Conservation (phyloP, 768 basidiomycete species). For the Auricularia cornea region DNA sequence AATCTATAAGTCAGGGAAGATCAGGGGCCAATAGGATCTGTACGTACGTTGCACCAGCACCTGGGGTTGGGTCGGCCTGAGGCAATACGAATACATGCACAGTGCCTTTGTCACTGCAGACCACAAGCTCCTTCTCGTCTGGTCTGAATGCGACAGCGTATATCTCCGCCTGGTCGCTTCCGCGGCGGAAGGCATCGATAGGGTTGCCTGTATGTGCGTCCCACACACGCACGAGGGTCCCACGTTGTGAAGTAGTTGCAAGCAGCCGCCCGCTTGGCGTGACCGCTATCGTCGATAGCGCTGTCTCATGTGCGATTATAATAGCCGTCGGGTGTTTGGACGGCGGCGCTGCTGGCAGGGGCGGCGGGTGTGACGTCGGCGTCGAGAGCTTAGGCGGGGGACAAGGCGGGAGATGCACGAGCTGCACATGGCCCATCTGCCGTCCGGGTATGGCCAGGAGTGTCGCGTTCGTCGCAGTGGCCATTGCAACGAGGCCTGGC, state of each 20-base stretch:
- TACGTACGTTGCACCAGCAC: slow-evolving; percentile 61
- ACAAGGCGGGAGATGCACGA: slow-evolving; percentile 80
- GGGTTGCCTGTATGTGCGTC: slow-evolving; percentile 65
- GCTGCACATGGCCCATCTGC: slow-evolving; percentile 81
- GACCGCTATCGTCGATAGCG: slow-evolving; percentile 68
- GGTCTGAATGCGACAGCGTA: slow-evolving; percentile 84
- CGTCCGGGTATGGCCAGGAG: slow-evolving; percentile 79
- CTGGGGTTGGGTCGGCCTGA: slow-evolving; percentile 18
- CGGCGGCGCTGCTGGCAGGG: slow-evolving; percentile 40
- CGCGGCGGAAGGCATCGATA: slow-evolving; percentile 72
- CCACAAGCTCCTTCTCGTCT: slow-evolving; percentile 79
- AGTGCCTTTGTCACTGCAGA: slow-evolving; percentile 94
- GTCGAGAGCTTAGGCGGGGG: slow-evolving; percentile 44
- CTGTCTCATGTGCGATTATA: slow-evolving; percentile 74
- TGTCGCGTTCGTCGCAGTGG: slow-evolving; percentile 69
- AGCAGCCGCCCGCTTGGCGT: slow-evolving; percentile 72
- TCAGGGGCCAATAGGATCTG: slow-evolving; percentile 2
- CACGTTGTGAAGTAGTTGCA: slow-evolving; percentile 75
- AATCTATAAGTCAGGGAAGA: not conserved
- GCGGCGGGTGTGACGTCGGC: slow-evolving; percentile 50
- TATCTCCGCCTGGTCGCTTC: slow-evolving; percentile 84
- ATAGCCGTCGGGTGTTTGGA: slow-evolving; percentile 63
- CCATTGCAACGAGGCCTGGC: slow-evolving; percentile 71
- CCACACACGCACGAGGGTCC: slow-evolving; percentile 86
- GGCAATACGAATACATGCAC: slow-evolving; percentile 78